Percentiles rank a stretch among this genome's conserved stretches.
Conservation (phyloP, 805 yeast genomes). For the Wickerhamomyces chaumierensis region DNA sequence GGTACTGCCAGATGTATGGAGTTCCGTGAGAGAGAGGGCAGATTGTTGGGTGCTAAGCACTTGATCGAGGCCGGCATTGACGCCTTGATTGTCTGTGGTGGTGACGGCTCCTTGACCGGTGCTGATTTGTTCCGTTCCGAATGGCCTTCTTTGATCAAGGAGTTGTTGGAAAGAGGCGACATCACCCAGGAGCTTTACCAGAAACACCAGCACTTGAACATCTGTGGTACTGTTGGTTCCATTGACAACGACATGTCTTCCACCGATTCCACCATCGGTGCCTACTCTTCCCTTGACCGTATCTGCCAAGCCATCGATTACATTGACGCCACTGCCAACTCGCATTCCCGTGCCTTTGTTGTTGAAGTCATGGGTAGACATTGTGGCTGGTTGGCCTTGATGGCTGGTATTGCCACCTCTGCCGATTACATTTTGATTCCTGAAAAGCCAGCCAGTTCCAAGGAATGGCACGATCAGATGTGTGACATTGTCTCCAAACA, state of each 20-base stretch:
- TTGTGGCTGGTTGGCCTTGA: slow-evolving; percentile 97
- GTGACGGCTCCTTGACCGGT: slow-evolving; percentile 97
- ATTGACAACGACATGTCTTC: slow-evolving; percentile 97
- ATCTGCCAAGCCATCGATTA: slow-evolving; percentile 92
- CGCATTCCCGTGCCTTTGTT: slow-evolving; percentile 95
- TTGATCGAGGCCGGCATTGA: slow-evolving; percentile 84
- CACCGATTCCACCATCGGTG: slow-evolving; percentile 95
- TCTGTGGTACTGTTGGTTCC: slow-evolving; percentile 92
- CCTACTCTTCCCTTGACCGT: slow-evolving; percentile 85
- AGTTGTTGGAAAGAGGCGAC: slow-evolving; percentile 44
- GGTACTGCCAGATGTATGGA: slow-evolving; percentile 92
- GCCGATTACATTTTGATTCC: slow-evolving; percentile 94
- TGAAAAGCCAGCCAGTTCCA: slow-evolving; percentile 74
- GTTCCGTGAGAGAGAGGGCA: slow-evolving; percentile 77
- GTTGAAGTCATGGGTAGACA: slow-evolving; percentile 99
- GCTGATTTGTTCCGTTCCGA: slow-evolving; percentile 90
- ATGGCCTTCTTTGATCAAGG: slow-evolving; percentile 83
- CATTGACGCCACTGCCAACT: slow-evolving; percentile 94
- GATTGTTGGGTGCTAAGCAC: slow-evolving; percentile 74
- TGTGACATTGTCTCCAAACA: slow-evolving; percentile 65
- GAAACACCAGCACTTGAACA: slow-evolving; percentile 63
- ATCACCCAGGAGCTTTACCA: slow-evolving; percentile 48
- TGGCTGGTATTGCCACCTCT: slow-evolving; percentile 95
- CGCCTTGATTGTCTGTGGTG: slow-evolving; percentile 93
- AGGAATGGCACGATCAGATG: slow-evolving; percentile 75